A percentile compares a stretch with the other conserved stretches of the same genome.
These are phyloP conservation scores for Acidomyces sp. DNA, from an alignment of 495 filamentous ascomycete genomes.

Conservation along the genomic window DNA sequence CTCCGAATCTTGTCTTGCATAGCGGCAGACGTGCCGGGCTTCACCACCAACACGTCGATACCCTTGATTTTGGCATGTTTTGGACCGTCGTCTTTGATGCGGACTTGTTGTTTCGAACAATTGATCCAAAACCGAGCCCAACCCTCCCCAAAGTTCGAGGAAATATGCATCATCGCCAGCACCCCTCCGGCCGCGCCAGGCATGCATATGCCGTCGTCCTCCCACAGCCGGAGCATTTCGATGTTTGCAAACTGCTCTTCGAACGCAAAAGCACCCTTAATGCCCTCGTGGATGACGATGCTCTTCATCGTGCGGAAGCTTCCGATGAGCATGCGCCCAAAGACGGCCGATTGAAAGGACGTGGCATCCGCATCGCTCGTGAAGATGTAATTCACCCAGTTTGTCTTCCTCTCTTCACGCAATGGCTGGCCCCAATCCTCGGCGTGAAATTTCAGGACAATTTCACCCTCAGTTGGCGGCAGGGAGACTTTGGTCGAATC, in stretches of 20 bases:
- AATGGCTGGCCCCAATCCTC: slow-evolving; percentile 10
- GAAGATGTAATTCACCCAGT: slow-evolving; percentile 32
- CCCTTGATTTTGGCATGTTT: slow-evolving; percentile 27
- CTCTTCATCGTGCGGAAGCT: slow-evolving; percentile 28
- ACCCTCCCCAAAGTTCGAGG: slow-evolving; percentile 26
- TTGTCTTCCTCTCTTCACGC: slow-evolving; percentile 21
- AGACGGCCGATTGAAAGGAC: slow-evolving; percentile 29
- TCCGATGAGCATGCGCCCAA: slow-evolving; percentile 28
- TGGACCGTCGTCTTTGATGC: slow-evolving; percentile 24
- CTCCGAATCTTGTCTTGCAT: slow-evolving; percentile 4
- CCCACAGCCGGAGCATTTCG: slow-evolving; percentile 31
- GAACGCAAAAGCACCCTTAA: slow-evolving; percentile 26
- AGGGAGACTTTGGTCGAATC: slow-evolving; percentile 26
- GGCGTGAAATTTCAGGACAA: slow-evolving; percentile 23
- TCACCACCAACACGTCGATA: slow-evolving; percentile 23
- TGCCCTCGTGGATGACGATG: slow-evolving; percentile 27
- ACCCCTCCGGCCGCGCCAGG: slow-evolving; percentile 20
- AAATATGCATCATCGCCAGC: slow-evolving; percentile 29
- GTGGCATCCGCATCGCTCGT: slow-evolving; percentile 18
- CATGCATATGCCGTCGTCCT: slow-evolving; percentile 21
- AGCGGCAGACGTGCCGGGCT: slow-evolving; percentile 5
- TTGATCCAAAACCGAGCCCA: slow-evolving; percentile 30
- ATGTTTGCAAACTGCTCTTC: slow-evolving; percentile 32
- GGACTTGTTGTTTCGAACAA: slow-evolving; percentile 18
- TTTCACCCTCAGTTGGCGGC: slow-evolving; percentile 16